These are phyloP conservation scores for Blastomyces parvus DNA, from an alignment of 2,329 filamentous ascomycete species.

Conservation along the genomic window DNA sequence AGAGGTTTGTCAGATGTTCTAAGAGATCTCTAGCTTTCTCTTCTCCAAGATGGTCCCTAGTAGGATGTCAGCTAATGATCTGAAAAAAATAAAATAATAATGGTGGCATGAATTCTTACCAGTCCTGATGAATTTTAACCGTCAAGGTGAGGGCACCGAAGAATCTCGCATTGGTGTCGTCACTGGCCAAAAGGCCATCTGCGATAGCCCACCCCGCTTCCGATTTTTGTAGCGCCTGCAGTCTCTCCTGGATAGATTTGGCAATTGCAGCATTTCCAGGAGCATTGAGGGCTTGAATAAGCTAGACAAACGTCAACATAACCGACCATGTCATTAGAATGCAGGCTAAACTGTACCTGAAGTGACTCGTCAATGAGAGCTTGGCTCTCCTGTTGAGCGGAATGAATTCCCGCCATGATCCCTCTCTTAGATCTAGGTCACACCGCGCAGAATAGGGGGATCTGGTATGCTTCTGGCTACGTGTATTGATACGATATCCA, in stretches of 20 bases:
- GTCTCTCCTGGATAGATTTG: slow-evolving; percentile 56
- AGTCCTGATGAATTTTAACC: slow-evolving; percentile 88
- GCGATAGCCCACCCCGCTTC: slow-evolving; percentile 78
- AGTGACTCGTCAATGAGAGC: slow-evolving; percentile 7
- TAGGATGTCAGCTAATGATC: slow-evolving; percentile 5
- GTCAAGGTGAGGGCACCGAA: slow-evolving; percentile 89
- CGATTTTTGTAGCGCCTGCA: slow-evolving; percentile 71
- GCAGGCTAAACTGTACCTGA: slow-evolving; percentile 5
- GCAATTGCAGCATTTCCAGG: slow-evolving; percentile 38
- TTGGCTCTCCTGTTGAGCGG: neutral
- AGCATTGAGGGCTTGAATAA: slow-evolving; percentile 34
- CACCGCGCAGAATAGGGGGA: neutral
- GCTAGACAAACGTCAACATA: slow-evolving; percentile 19
- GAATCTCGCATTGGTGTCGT: slow-evolving; percentile 71
- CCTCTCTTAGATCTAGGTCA: neutral
- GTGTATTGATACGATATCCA: neutral
- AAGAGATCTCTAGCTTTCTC: slow-evolving; percentile 29
- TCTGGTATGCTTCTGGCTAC: neutral
- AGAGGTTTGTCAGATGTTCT: slow-evolving; percentile 34
- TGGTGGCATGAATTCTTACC: slow-evolving; percentile 39
- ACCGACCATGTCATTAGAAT: neutral
- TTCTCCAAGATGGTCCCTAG: slow-evolving; percentile 30
- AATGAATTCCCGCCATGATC: neutral
- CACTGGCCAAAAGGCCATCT: slow-evolving; percentile 59
- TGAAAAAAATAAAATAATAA: neutral